Evolutionary conservation across 2,329 filamentous ascomycete genomes (phyloP), one percentile per base, ranked within the genome.

Genomic region (Pseudodiploospora longispora): DNA sequence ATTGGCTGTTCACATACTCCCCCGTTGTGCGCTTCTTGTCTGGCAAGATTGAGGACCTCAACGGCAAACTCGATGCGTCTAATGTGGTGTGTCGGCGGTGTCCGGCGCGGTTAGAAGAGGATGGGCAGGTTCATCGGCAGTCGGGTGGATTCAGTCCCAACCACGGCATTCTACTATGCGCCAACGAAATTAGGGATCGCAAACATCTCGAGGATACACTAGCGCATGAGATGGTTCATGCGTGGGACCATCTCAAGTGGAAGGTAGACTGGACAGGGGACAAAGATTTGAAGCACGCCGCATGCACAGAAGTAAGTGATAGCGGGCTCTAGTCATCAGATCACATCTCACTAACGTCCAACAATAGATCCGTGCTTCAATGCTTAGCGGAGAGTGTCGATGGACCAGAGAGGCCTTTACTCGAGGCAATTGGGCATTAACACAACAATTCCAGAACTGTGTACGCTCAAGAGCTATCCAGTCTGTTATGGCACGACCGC

Each of bases 191-290:
- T 60, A 74, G 83, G 47, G 82, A 88, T 59, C 72, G 81, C 46
- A 82, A 82, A 30, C 88, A 95, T 61, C 65, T 95, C 54, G 93
- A 98, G 69, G 93, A 98, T 63, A 95, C 90, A 8, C 71, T 98
- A 58, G 83, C 90, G 29, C 93, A 98, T 65, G 93, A 98, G 70
- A 94, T 98, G 88, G 85, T 98, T 42, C 93, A 98, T 64, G 90
- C 90, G 1, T 97, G 89, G 74, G 93, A 98, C 62, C 85, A 95
- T 62, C 60, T 97, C 55, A 72, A 91, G 51, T 98, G 88, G 72
- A 93, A 95, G 66, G 82, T 96, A 37, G 84, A 97, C 59, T 87
- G 85, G 70, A 65, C 70, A n/a, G 79, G 74, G 4, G 71, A 75
- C 55, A 86, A 69, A 69, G 72, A 88, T 62, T 62, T 98, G 65